Base-by-base conservation (phyloP, 306 rosid genomes). In the Cajanus cajan region DNA sequence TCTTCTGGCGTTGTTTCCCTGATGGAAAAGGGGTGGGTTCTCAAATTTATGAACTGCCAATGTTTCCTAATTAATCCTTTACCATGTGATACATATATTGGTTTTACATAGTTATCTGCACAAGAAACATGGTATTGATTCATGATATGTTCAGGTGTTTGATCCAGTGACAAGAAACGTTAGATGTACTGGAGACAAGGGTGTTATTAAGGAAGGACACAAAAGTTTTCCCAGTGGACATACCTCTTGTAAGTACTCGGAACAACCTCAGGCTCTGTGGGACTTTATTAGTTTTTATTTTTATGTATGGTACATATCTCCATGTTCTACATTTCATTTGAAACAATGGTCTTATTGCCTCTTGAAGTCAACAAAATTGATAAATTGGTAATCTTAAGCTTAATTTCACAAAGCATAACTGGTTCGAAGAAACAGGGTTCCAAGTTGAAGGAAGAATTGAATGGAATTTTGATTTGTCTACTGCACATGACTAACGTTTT, bases 151-250 rank as follows among this genome's bases (percentile, higher is more conserved):
- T 61, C 88, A 93, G 97, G 87, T 77, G 45, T 90, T 88, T 81
- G 84, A 90, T 79, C 71, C 61, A 34, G 11, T 39, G 51, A 89
- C 92, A 48, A 65, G 66, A 22, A 73, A 84, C 77, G 96, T 89
- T 47, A 69, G 69, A 58, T 90, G 96, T 76, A 83, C 88, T 51
- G 98, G 98, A 64, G 28, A 16, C 18, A 89, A 77, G 82, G 68
- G 68, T 82, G 90, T 90, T 76, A 82, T 90, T 45, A 93, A 85
- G 80, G 97, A 93, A 86, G 96, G 96, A 68, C 86, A 93, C 88
- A 93, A 93, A 87, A 90, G 96, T 78, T 93, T 93, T 85, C 98
- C 98, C 2, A 90, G 98, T 44, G 98, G 98, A 33, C 98, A 93
- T 83, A 89, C 98, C 79, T 90, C 96, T 51, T 82, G 98, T 93